Conservation (phyloP, 2,329 filamentous ascomycete species). For the Chaetomium sp. region DNA sequence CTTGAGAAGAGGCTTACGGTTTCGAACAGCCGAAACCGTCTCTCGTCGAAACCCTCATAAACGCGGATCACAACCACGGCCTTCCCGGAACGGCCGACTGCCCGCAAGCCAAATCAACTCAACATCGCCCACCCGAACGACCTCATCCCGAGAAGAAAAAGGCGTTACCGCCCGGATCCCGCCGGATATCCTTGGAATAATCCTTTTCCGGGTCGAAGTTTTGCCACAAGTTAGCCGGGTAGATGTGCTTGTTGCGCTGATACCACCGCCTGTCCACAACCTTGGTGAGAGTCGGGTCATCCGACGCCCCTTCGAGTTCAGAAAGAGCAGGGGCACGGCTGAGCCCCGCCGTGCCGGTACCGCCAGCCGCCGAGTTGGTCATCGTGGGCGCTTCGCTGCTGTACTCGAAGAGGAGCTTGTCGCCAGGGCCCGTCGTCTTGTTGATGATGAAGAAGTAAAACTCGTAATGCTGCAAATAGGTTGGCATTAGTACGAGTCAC, state of each 20-base stretch:
- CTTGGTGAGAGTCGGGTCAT: conserved; percentile 79
- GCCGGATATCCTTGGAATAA: conserved; percentile 68
- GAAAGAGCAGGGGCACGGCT: conserved; percentile 41
- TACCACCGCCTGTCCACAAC: conserved; percentile 97
- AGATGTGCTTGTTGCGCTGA: conserved; percentile 96
- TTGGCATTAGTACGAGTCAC: background rate
- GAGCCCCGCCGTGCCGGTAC: conserved; percentile 32
- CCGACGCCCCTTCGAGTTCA: conserved; percentile 64
- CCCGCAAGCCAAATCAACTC: background rate
- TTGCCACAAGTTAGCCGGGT: conserved; percentile 91
- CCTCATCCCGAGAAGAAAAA: conserved; percentile 69
- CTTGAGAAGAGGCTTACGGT: too few relatives aligned
- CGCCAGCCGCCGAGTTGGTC: background rate
- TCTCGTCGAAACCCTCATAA: too few relatives aligned
- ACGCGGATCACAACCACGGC: too few relatives aligned
- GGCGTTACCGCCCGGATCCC: conserved; percentile 82
- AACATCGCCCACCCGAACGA: background rate
- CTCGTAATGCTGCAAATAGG: conserved; percentile 70
- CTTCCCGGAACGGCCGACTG: too few relatives aligned
- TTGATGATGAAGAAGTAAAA: conserved; percentile 97
- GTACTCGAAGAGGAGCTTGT: conserved; percentile 71
- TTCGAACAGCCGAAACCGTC: too few relatives aligned
- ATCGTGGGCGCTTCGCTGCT: conserved; percentile 37
- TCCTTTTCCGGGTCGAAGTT: conserved; percentile 89
- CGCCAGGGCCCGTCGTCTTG: conserved; percentile 66